phyloP scores from a whole-genome alignment of 2,329 filamentous ascomycete species.

The Botrytis byssoidea region DNA sequence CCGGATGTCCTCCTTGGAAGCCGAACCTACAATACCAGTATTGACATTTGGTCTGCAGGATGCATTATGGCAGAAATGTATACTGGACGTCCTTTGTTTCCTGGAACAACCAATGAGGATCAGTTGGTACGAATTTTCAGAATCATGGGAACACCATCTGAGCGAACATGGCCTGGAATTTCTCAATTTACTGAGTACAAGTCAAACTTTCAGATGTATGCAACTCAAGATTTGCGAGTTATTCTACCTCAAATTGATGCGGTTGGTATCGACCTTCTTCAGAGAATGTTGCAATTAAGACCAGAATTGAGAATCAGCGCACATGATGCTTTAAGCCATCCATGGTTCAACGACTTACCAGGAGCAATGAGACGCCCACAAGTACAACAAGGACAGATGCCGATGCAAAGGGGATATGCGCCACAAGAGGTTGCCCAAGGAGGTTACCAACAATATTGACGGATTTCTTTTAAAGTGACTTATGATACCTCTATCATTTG shows the following conservation, averaged over 20 bases:
- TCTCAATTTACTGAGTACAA: constrained; percentile 98
- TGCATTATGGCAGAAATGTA: constrained; percentile 99
- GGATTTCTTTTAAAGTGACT: constrained; percentile 14
- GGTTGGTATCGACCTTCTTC: constrained; percentile 80
- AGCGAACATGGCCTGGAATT: constrained; percentile 93
- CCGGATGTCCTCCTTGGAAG: constrained; percentile 93
- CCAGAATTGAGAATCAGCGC: constrained; percentile 91
- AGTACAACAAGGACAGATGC: constrained; percentile 30
- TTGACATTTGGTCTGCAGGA: constrained; percentile 98
- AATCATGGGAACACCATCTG: constrained; percentile 96
- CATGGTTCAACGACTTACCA: constrained; percentile 79
- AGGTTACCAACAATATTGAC: constrained; percentile 20
- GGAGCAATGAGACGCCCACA: constrained; percentile 32
- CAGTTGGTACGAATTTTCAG: constrained; percentile 97
- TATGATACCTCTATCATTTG: constrained; percentile 19
- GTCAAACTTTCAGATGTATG: constrained; percentile 88
- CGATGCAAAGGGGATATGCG: constrained; percentile 12
- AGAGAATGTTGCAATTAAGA: constrained; percentile 86
- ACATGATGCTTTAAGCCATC: constrained; percentile 80
- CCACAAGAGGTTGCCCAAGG: constrained; percentile 13
- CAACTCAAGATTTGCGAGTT: constrained; percentile 81
- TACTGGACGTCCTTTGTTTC: constrained; percentile 91
- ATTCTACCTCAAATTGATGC: constrained; percentile 90
- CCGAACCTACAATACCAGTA: constrained; percentile 98
- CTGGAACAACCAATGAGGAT: constrained; percentile 96